Evolutionary conservation across 805 yeast species (phyloP).

Genomic region (Cyberlindnera maritima): DNA sequence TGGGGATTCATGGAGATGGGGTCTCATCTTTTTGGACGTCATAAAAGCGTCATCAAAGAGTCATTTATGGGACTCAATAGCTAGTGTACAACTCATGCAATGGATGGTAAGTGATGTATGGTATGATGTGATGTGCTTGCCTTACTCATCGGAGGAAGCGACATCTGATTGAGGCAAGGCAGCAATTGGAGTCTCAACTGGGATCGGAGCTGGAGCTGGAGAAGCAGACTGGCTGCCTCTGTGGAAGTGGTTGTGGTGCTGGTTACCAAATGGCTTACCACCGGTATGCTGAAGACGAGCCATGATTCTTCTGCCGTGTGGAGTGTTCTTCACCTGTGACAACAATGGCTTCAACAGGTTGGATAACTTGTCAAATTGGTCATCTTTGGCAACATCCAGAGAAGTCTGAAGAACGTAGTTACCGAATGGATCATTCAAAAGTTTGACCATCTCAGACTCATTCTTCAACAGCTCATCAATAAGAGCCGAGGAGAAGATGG

Average conservation of each 20-base stretch:
- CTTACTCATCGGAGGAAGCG: not conserved
- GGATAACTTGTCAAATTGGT: slow-evolving; percentile 53
- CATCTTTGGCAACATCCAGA: slow-evolving; percentile 52
- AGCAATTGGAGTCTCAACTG: not conserved
- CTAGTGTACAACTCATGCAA: too few species aligned
- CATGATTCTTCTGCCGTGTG: slow-evolving; percentile 93
- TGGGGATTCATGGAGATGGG: too few species aligned
- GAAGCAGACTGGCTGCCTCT: not conserved
- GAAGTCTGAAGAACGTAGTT: slow-evolving; percentile 95
- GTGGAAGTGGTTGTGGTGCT: not conserved
- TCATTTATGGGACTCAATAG: too few species aligned
- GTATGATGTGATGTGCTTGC: not conserved
- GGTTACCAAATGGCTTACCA: slow-evolving; percentile 3
- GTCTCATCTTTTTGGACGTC: not conserved
- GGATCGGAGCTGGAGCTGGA: not conserved
- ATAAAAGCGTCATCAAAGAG: too few species aligned
- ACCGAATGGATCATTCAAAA: slow-evolving; percentile 89
- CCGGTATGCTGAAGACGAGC: slow-evolving; percentile 47
- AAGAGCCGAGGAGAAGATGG: slow-evolving; percentile 44
- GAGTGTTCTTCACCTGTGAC: slow-evolving; percentile 80
- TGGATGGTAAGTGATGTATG: too few species aligned
- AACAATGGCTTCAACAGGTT: slow-evolving; percentile 68
- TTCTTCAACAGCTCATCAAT: slow-evolving; percentile 46
- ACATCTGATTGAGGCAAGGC: not conserved
- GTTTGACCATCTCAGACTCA: slow-evolving; percentile 37